These are phyloP conservation scores for Cyclostephanos tholiformis DNA, from an alignment of 108 stramenopile species.

Conservation along the genomic window DNA sequence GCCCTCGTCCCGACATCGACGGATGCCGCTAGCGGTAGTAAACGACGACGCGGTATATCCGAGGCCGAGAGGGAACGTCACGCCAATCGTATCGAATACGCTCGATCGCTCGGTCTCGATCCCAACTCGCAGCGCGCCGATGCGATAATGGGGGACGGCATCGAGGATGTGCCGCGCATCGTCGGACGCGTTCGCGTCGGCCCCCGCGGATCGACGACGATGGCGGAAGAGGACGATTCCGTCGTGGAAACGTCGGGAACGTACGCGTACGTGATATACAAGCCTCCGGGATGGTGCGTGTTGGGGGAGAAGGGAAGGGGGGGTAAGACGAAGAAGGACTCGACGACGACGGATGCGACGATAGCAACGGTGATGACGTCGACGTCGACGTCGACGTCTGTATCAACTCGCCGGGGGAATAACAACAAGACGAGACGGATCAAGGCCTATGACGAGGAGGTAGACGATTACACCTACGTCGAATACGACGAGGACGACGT, in stretches of 20 bases:
- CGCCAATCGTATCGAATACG: slow-evolving; percentile 14
- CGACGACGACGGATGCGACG: not conserved
- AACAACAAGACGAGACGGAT: slow-evolving; percentile 37
- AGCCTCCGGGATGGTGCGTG: slow-evolving; percentile 82
- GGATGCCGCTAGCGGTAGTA: no score
- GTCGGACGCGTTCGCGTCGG: slow-evolving; percentile 30
- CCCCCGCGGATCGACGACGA: slow-evolving; percentile 26
- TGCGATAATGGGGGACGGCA: slow-evolving; percentile 45
- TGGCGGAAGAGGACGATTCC: not conserved
- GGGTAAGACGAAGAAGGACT: slow-evolving; percentile 12
- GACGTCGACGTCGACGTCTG: not conserved
- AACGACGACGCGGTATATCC: no score
- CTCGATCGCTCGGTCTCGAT: slow-evolving; percentile 55
- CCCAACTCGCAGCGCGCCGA: slow-evolving; percentile 61
- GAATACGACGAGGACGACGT: slow-evolving; percentile 77
- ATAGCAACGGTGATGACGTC: not conserved
- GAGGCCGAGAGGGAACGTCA: no score
- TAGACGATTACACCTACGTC: slow-evolving; percentile 52
- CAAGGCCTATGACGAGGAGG: slow-evolving; percentile 57
- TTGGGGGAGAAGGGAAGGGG: slow-evolving; percentile 55
- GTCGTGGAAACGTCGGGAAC: slow-evolving; percentile 30
- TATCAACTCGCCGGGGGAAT: not conserved
- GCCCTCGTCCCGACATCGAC: no score
- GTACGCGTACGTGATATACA: slow-evolving; percentile 80
- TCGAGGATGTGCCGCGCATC: slow-evolving; percentile 58